Conservation (phyloP, 306 rosid genomes). For the Ammopiptanthus mongolicus region DNA sequence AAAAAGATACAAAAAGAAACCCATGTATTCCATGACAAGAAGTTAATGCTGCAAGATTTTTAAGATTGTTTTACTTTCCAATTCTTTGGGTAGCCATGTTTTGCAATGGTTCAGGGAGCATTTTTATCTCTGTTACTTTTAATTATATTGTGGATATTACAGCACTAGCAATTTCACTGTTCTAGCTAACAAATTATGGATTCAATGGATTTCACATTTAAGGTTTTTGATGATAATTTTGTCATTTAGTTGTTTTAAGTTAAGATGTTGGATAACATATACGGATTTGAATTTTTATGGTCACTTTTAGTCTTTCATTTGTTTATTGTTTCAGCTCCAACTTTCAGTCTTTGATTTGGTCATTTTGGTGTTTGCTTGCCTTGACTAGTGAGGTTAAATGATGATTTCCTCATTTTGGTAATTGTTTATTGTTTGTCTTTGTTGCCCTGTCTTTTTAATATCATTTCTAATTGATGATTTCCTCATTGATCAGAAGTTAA, state of each 20-base stretch:
- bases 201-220: not conserved
- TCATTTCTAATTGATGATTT: constrained; percentile 3
- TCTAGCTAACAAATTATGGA: not conserved
- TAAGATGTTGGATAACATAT: not conserved
- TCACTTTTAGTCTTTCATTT: too few relatives aligned
- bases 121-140: not conserved
- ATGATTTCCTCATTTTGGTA: too few relatives aligned
- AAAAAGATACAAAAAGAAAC: not conserved
- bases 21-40: not conserved
- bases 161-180: not conserved
- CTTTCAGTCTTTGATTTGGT: too few relatives aligned
- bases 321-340: too few relatives aligned
- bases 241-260: not conserved
- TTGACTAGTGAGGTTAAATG: too few relatives aligned
- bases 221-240: not conserved
- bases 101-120: not conserved
- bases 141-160: not conserved
- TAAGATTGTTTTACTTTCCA: not conserved
- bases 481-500: not conserved
- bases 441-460: not conserved
- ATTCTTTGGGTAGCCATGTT: not conserved
- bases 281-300: too few relatives aligned
- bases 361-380: too few relatives aligned
- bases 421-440: not conserved
- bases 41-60: not conserved